Evolutionary conservation across 2,329 filamentous ascomycete species (phyloP).

Genomic region (Torrubiella hemipterigena): DNA sequence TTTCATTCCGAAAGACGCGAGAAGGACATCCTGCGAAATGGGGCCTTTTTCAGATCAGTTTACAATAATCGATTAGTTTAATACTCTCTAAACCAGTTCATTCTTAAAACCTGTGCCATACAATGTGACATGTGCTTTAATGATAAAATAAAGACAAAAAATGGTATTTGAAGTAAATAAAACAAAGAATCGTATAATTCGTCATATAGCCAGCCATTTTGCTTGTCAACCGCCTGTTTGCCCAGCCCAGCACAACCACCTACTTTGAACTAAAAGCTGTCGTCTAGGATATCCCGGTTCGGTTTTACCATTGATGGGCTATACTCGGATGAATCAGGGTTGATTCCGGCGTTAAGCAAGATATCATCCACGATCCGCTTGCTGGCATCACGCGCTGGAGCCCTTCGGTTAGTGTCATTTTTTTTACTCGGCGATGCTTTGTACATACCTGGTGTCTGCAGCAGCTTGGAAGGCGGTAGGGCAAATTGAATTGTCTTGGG

Average conservation of each 20-base stretch:
- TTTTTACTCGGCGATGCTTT: background rate
- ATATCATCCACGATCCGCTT: slow-evolving; percentile 73
- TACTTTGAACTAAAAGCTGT: slow-evolving; percentile 39
- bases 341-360: slow-evolving; percentile 60
- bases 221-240: background rate
- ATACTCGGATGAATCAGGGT: slow-evolving; percentile 41
- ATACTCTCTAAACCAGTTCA: no score
- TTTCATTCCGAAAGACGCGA: no score
- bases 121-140: background rate
- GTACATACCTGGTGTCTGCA: slow-evolving; percentile 64
- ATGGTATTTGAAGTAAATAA: no score
- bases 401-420: slow-evolving; percentile 5
- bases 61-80: no score
- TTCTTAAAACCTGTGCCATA: background rate
- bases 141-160: background rate
- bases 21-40: no score
- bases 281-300: slow-evolving; percentile 48
- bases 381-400: slow-evolving; percentile 63
- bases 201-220: background rate
- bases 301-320: slow-evolving; percentile 56
- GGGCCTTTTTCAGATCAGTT: no score
- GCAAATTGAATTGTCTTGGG: slow-evolving; percentile 90
- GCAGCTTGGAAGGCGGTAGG: slow-evolving; percentile 60
- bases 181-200: no score
- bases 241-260: background rate